Conservation (phyloP, 2,329 filamentous ascomycete species). For the Dothistroma pini region DNA sequence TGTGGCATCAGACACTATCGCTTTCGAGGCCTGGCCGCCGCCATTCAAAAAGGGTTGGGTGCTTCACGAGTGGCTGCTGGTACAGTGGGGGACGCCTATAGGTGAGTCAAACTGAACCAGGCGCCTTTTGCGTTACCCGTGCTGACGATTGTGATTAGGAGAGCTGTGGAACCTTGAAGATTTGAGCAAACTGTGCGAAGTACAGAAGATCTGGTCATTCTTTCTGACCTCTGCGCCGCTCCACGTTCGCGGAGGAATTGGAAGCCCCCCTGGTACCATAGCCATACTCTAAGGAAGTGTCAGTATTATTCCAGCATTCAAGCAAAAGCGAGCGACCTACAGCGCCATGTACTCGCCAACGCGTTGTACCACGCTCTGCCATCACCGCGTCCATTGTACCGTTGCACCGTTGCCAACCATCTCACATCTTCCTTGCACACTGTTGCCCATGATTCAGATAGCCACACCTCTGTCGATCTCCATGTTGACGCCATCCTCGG, state of each 20-base stretch:
- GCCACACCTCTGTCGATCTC: neutral
- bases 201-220: constrained; percentile 38
- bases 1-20: constrained; percentile 35
- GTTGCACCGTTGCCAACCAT: no score
- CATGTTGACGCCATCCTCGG: neutral
- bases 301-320: neutral
- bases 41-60: constrained; percentile 21
- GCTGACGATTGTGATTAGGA: neutral
- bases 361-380: neutral
- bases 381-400: neutral
- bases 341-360: neutral
- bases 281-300: constrained; percentile 30
- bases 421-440: neutral
- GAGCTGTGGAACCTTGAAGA: constrained; percentile 42
- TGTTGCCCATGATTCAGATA: neutral
- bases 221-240: constrained; percentile 41
- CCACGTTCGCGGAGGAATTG: constrained; percentile 38
- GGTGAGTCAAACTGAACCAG: constrained; percentile 20
- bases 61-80: constrained; percentile 38
- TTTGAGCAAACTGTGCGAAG: constrained; percentile 36
- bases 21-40: constrained; percentile 34
- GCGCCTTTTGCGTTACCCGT: neutral
- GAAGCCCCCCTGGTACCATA: constrained; percentile 29
- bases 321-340: neutral
- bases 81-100: constrained; percentile 40